Percentiles rank a stretch among this genome's conserved stretches.
Evolutionary conservation across 805 yeast species (phyloP).

Genomic region (Candida maesae): DNA sequence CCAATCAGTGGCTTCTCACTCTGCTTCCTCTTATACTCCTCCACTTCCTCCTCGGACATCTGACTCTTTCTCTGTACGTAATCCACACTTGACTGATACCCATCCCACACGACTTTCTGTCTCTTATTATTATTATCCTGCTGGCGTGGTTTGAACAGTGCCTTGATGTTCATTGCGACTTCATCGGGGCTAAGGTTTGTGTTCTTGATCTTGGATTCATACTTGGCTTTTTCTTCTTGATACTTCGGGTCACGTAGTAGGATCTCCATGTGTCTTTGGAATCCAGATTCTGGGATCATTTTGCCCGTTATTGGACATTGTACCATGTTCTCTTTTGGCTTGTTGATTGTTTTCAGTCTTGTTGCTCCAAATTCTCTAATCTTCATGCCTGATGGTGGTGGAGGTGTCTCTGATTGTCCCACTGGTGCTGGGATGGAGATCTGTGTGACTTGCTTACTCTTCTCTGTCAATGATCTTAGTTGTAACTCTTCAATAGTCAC

Average conservation of each 20-base stretch:
- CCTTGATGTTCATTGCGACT: conserved; percentile 58
- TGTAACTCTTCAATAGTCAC: conserved; percentile 55
- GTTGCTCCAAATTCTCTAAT: conserved; percentile 71
- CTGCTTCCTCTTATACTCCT: conserved; percentile 22
- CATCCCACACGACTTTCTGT: conserved; percentile 34
- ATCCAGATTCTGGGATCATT: conserved; percentile 63
- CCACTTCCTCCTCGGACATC: conserved; percentile 24
- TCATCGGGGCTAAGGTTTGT: conserved; percentile 52
- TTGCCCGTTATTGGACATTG: conserved; percentile 80
- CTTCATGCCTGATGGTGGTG: conserved; percentile 47
- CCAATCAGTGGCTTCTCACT: conserved; percentile 12
- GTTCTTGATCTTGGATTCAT: conserved; percentile 50
- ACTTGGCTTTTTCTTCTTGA: conserved; percentile 58
- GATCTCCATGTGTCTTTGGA: conserved; percentile 66
- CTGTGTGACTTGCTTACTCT: conserved; percentile 19
- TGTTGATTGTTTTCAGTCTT: conserved; percentile 35
- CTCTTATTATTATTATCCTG: conserved; percentile 23
- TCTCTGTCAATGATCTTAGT: conserved; percentile 46
- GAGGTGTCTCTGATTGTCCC: background rate
- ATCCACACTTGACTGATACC: conserved; percentile 27
- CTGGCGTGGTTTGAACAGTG: conserved; percentile 37
- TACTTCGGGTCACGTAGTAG: conserved; percentile 76
- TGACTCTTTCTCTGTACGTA: conserved; percentile 19
- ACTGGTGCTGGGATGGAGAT: conserved; percentile 4
- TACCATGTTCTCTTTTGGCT: conserved; percentile 39